These are phyloP conservation scores for Dioscorea zingiberensis DNA, from an alignment of 106 monocot species.

Conservation along the genomic window DNA sequence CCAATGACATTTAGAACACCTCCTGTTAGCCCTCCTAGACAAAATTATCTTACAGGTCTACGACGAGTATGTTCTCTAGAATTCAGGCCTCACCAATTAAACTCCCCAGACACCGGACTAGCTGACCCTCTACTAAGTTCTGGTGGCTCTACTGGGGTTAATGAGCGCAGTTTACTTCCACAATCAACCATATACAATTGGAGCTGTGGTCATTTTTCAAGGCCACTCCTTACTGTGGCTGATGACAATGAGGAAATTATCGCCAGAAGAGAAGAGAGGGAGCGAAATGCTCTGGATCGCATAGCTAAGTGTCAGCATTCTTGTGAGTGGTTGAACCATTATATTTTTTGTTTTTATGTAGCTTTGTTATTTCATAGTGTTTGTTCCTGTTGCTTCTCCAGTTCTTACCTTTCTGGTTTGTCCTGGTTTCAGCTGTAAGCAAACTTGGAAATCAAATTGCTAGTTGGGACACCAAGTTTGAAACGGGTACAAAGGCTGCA, in stretches of 20 bases:
- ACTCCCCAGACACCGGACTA: slow-evolving; percentile 72
- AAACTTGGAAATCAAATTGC: slow-evolving; percentile 85
- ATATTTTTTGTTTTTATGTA: background rate
- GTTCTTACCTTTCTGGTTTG: background rate
- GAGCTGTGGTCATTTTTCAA: slow-evolving; percentile 99
- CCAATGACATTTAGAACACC: slow-evolving; percentile 88
- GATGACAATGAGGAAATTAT: slow-evolving; percentile 82
- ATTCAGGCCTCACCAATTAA: slow-evolving; percentile 66
- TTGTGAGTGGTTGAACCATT: slow-evolving; percentile 34
- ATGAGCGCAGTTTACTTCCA: slow-evolving; percentile 75
- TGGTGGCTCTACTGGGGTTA: slow-evolving; percentile 30
- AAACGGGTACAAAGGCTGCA: slow-evolving; percentile 66
- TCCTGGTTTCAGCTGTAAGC: slow-evolving; percentile 48
- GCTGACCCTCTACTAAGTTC: slow-evolving; percentile 73
- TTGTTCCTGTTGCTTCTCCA: background rate
- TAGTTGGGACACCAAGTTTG: slow-evolving; percentile 89
- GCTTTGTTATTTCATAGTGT: background rate
- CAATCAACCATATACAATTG: slow-evolving; percentile 91
- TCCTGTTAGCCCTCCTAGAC: slow-evolving; percentile 89
- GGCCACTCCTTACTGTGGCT: slow-evolving; percentile 72
- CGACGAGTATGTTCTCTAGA: slow-evolving; percentile 88
- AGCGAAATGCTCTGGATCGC: slow-evolving; percentile 65
- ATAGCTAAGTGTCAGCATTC: slow-evolving; percentile 89
- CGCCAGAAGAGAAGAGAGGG: slow-evolving; percentile 65
- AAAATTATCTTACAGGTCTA: slow-evolving; percentile 72